These are phyloP conservation scores for Jaapia argillacea DNA, from an alignment of 768 basidiomycete species.

Conservation along the genomic window DNA sequence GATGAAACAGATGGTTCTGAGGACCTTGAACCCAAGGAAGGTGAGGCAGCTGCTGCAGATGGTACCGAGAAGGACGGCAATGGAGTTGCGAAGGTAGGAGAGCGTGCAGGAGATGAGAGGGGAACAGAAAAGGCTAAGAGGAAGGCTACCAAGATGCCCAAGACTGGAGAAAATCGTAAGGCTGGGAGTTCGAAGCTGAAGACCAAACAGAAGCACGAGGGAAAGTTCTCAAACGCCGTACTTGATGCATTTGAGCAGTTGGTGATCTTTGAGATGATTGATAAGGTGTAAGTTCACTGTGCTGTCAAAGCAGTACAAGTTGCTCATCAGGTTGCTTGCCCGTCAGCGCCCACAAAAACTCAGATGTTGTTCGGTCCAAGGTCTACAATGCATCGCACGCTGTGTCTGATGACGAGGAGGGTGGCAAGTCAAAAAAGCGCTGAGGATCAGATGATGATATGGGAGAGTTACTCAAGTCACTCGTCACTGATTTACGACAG, in stretches of 20 bases:
- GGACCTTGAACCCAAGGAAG: neutral
- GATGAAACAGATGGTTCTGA: too few species aligned
- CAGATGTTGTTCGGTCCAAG: neutral
- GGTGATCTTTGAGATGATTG: constrained; percentile 5
- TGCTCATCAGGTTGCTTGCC: neutral
- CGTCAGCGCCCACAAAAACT: neutral
- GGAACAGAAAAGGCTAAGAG: neutral
- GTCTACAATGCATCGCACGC: neutral
- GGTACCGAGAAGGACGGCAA: too few species aligned
- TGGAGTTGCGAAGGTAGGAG: neutral
- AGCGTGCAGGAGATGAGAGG: neutral
- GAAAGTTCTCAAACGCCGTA: neutral
- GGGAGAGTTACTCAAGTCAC: constrained; percentile 1
- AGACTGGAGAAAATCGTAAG: neutral
- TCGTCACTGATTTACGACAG: too few species aligned
- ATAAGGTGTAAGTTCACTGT: constrained; percentile 6
- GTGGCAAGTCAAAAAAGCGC: neutral
- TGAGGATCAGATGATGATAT: constrained; percentile 1
- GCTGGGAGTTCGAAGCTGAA: neutral
- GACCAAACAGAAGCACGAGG: neutral
- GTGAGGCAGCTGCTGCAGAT: too few species aligned
- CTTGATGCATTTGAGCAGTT: constrained; percentile 6
- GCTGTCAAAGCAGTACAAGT: neutral
- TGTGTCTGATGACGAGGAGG: constrained; percentile 1
- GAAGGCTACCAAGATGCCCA: neutral